Evolutionary conservation across 169 alveolate genomes (phyloP).

Genomic region (Plasmodium coatneyi): DNA sequence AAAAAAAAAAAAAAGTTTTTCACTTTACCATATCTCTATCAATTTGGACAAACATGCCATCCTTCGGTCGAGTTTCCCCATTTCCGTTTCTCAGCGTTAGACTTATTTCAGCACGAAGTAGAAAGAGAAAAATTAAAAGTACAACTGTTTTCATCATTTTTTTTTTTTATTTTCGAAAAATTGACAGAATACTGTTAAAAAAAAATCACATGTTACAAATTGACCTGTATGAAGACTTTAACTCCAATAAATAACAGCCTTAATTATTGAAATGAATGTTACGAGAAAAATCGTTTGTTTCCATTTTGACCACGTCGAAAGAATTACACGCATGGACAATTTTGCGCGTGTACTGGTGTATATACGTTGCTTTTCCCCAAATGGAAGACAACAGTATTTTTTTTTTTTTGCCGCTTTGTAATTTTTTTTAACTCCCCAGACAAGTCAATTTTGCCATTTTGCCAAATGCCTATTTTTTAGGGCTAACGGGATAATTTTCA

Average conservation of each 20-base stretch:
- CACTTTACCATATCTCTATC: slow-evolving; percentile 71
- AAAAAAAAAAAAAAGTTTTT: background rate
- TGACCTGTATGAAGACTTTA: slow-evolving; percentile 10
- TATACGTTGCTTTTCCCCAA: background rate
- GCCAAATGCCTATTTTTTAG: background rate
- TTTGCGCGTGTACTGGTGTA: background rate
- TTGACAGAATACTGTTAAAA: background rate
- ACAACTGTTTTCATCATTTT: slow-evolving; percentile 26
- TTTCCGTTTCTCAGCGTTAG: background rate
- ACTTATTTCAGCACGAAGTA: slow-evolving; percentile 6
- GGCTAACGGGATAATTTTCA: background rate
- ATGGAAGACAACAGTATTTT: background rate
- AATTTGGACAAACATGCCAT: slow-evolving; percentile 40
- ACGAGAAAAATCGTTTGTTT: background rate
- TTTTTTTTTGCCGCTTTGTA: background rate
- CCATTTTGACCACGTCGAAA: background rate
- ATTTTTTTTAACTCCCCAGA: background rate
- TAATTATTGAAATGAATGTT: background rate
- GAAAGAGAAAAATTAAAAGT: slow-evolving; percentile 21
- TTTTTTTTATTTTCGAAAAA: slow-evolving; percentile 11
- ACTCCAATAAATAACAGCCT: slow-evolving; percentile 4
- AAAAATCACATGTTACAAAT: background rate
- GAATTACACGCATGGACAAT: background rate
- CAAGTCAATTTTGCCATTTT: background rate
- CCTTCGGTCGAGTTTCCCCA: background rate